Evolutionary conservation across 495 filamentous ascomycete genomes (phyloP), one percentile per base, ranked within the genome.

Genomic region (Aspergillus cavernicola): DNA sequence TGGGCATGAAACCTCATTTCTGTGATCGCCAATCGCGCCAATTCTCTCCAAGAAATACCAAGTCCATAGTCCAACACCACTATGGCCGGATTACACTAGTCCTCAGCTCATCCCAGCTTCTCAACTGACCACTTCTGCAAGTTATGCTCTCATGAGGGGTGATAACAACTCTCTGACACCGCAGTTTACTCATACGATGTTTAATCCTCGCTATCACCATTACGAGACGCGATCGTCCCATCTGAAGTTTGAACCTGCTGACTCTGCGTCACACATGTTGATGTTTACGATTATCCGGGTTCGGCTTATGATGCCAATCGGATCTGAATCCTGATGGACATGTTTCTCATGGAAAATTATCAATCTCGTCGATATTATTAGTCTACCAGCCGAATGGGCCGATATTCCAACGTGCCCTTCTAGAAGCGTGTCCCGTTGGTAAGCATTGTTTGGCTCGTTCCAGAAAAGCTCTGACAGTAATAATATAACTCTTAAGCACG

Each of bases 141-240:
- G n/a, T n/a, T n/a, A n/a, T n/a, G n/a, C n/a, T n/a, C n/a, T n/a
- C n/a, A n/a, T 20, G 49, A 43, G 29, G 49, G 37, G 48, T 43
- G 29, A 49, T 43, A 39, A 40, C 33, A 38, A n/a, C n/a, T n/a
- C n/a, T 12, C 19, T 43, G 12, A 15, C 16, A 35, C 39, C 37
- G 29, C 11, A 13, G 16, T 23, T 47, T 53, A 32, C 47, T 41
- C 56, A 58, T 47, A 24, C 33, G 24, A 57, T 39, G 31, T 38
- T 23, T 46, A 12, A 39, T 37, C 20, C 49, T 48, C 23, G 40
- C 32, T 45, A 55, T 48, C 33, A 43, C 31, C 35, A 55, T 60
- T 60, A 60, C 58, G 57, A 26, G 56, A 58, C 53, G 28, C 15
- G 52, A 60, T 60, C 53, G 47, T 47, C 57, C 48, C 40, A 59